These are phyloP conservation scores for Pestalotiopsis sp. DNA, from an alignment of 2,329 filamentous ascomycete genomes.

Conservation along the genomic window DNA sequence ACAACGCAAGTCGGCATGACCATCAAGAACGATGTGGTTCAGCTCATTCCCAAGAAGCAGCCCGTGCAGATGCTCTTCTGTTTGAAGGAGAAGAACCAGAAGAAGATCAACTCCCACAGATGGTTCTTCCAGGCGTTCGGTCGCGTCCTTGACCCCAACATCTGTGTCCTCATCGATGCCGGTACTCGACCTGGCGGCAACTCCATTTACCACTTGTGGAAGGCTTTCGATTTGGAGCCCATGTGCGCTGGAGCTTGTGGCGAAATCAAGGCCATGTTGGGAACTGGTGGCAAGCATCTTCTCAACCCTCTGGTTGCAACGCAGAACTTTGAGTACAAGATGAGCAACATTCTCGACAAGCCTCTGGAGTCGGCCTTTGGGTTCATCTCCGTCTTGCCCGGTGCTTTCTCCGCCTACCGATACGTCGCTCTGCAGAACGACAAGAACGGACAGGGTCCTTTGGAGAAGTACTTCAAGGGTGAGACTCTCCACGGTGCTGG, in stretches of 20 bases:
- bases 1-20: constrained; percentile 84
- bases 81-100: constrained; percentile 98
- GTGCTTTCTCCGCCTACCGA: constrained; percentile 91
- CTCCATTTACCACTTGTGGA: constrained; percentile 98
- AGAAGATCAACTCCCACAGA: constrained; percentile 99
- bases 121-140: constrained; percentile 99
- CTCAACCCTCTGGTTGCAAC: constrained; percentile 94
- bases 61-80: constrained; percentile 98
- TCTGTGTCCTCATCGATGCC: constrained; percentile 94
- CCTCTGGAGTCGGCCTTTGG: constrained; percentile 96
- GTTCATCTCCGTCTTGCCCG: constrained; percentile 95
- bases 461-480: constrained; percentile 99
- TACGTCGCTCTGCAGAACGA: constrained; percentile 98
- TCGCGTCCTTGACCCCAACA: constrained; percentile 88
- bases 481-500: constrained; percentile 95
- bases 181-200: constrained; percentile 92
- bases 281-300: constrained; percentile 78
- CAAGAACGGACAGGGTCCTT: constrained; percentile 88
- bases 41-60: constrained; percentile 81
- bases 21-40: constrained; percentile 87
- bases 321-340: constrained; percentile 99
- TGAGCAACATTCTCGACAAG: constrained; percentile 99
- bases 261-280: constrained; percentile 97
- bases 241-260: constrained; percentile 98
- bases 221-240: constrained; percentile 95